Evolutionary conservation across 2,329 filamentous ascomycete genomes (phyloP).

Genomic region (Exophiala viscosa): DNA sequence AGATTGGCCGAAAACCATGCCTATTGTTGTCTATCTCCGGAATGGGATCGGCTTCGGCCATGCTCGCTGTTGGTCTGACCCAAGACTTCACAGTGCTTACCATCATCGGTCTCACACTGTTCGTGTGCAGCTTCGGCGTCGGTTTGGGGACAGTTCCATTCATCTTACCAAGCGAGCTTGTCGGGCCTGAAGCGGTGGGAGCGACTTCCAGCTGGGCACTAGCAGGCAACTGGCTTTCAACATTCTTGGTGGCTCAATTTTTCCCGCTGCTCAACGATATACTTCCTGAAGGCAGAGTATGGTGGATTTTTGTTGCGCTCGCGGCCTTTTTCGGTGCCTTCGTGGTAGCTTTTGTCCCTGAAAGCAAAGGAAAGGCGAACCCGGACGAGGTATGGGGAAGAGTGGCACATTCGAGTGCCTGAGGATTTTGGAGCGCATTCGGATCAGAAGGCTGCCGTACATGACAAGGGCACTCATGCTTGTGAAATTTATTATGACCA

Average conservation of each 20-base stretch:
- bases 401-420: slow-evolving; percentile 31
- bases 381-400: slow-evolving; percentile 86
- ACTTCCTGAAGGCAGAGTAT: slow-evolving; percentile 75
- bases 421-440: too few relatives aligned
- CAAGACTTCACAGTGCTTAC: slow-evolving; percentile 69
- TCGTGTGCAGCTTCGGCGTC: slow-evolving; percentile 84
- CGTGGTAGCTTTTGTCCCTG: slow-evolving; percentile 70
- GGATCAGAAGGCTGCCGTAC: too few relatives aligned
- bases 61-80: slow-evolving; percentile 76
- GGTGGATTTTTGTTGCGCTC: slow-evolving; percentile 81
- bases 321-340: slow-evolving; percentile 68
- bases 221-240: slow-evolving; percentile 82
- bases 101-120: slow-evolving; percentile 73
- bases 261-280: slow-evolving; percentile 81
- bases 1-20: slow-evolving; percentile 78
- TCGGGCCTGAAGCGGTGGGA: slow-evolving; percentile 83
- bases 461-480: too few relatives aligned
- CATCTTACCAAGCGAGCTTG: slow-evolving; percentile 85
- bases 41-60: slow-evolving; percentile 73
- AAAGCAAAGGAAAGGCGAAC: slow-evolving; percentile 79
- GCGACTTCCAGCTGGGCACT: slow-evolving; percentile 85
- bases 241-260: slow-evolving; percentile 89
- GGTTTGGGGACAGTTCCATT: slow-evolving; percentile 93
- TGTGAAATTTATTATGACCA: neutral
- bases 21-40: slow-evolving; percentile 77